These are phyloP conservation scores for Rhynchosporium agropyri DNA, from an alignment of 2,329 filamentous ascomycete genomes.

Conservation along the genomic window DNA sequence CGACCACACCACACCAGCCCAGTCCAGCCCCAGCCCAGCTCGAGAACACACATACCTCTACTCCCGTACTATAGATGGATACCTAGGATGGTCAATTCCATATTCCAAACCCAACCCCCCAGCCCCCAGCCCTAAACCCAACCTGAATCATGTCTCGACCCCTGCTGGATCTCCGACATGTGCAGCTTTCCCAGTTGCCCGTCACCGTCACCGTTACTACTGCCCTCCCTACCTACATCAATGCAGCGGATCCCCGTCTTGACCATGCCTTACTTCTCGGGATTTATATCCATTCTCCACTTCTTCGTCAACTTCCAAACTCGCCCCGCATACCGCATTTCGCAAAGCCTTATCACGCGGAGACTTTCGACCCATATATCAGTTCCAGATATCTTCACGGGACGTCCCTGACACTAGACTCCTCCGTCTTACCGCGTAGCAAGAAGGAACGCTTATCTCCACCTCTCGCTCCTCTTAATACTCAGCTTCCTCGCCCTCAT, in stretches of 20 bases:
- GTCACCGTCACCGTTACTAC: not conserved
- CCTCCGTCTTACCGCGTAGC: conserved; percentile 8
- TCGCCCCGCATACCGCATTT: conserved; percentile 15
- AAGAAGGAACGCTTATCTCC: conserved; percentile 5
- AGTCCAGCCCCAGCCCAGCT: no score
- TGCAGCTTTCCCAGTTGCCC: not conserved
- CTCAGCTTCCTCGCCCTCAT: conserved; percentile 2
- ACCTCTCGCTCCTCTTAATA: conserved; percentile 10
- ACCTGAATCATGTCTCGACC: not conserved
- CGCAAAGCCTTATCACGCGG: conserved; percentile 14
- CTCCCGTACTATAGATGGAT: no score
- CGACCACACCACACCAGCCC: no score
- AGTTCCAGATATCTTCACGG: conserved; percentile 11
- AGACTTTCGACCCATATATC: conserved; percentile 15
- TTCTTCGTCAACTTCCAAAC: conserved; percentile 2
- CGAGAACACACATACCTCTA: no score
- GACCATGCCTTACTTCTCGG: not conserved
- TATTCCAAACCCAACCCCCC: no score
- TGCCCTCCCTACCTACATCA: not conserved
- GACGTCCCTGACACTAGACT: conserved; percentile 8
- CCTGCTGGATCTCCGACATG: conserved; percentile 4
- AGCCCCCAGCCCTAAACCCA: not conserved
- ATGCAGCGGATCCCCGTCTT: conserved; percentile 1
- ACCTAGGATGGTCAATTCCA: no score
- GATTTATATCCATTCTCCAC: conserved; percentile 18